Percentiles rank a stretch among this genome's conserved stretches.
These are phyloP conservation scores for Cyberlindnera euphorbiae DNA, from an alignment of 805 yeast genomes.

Conservation along the genomic window DNA sequence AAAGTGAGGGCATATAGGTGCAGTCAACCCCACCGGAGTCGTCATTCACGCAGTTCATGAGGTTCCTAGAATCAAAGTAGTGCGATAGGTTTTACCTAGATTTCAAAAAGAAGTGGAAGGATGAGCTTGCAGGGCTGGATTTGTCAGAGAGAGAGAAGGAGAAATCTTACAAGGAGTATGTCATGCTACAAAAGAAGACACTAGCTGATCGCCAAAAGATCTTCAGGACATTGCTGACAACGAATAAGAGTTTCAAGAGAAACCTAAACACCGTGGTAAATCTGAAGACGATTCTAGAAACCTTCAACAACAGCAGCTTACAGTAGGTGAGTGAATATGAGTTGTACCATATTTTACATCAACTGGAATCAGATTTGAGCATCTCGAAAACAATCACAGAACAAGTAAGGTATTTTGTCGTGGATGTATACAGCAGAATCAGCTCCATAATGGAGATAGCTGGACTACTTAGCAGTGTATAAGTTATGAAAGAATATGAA, in stretches of 20 bases:
- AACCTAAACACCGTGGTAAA: not conserved
- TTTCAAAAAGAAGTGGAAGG: slow-evolving; percentile 33
- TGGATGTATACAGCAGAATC: no score
- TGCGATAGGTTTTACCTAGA: slow-evolving; percentile 32
- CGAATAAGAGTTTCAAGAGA: slow-evolving; percentile 20
- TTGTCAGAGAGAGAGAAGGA: slow-evolving; percentile 35
- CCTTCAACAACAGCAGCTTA: not conserved
- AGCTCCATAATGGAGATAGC: no score
- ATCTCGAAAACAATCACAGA: no score
- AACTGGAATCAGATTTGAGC: slow-evolving; percentile 4
- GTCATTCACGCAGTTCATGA: slow-evolving; percentile 24
- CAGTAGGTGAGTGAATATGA: slow-evolving; percentile 5
- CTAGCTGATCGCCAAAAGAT: slow-evolving; percentile 14
- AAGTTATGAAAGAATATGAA: no score
- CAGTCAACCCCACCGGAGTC: no score
- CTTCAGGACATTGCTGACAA: slow-evolving; percentile 13
- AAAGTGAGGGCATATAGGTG: no score
- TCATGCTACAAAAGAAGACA: slow-evolving; percentile 16
- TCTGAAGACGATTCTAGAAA: not conserved
- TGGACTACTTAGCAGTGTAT: no score
- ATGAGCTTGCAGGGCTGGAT: slow-evolving; percentile 23
- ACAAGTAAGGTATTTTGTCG: no score
- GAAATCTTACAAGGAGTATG: slow-evolving; percentile 32
- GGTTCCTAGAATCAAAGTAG: slow-evolving; percentile 25
- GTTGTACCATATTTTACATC: slow-evolving; percentile 1